Base-by-base conservation (phyloP, 192 early-diverging fungal genomes). In the Coemansia sp. region DNA sequence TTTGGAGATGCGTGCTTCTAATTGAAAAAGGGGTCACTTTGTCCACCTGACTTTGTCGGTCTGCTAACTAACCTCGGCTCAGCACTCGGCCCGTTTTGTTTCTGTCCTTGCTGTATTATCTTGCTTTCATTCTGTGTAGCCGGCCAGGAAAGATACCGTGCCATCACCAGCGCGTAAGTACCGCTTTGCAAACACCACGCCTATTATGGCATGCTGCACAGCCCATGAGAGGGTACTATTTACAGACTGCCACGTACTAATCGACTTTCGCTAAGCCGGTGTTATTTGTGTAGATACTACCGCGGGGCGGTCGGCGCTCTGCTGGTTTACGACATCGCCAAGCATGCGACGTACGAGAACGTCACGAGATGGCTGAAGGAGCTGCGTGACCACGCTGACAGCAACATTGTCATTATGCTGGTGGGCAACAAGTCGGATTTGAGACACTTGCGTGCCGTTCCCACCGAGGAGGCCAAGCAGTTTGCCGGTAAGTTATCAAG, bases 361-460 rank as follows among this genome's bases (percentile, higher is more conserved):
- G 95, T 97, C 15, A 86, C 85, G 38, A 89, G 93, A 43, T 99
- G 97, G 97, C 80, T 99, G 49, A 96, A 97, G 80, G 96, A 99
- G 74, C 81, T 99, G 34, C 88, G 91, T 38, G 94, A 97, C 74
- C 92, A 97, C 65, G 94, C 92, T 37, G 92, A 94, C 72, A 87
- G 81, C 77, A 97, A 97, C 80, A 99, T 99, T 84, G 90, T 94
- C 22, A 96, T 97, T 40, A 97, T 97, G 92, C 80, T 99, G 49
- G 96, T 99, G 14, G 96, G 95, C 47, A 99, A 99, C 83, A 99
- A 99, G 88, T 91, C 86, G 61, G 96, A 98, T 89, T 80, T 97
- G 81, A 83, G 89, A 67, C 94, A 97, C 67, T 77, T 94, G 53
- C 81, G 94, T 38, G 93, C 95, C 9, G 96, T 99, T 11, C 88